phyloP scores from a whole-genome alignment of 1,139 yeast species.

The Pichia sp. region DNA sequence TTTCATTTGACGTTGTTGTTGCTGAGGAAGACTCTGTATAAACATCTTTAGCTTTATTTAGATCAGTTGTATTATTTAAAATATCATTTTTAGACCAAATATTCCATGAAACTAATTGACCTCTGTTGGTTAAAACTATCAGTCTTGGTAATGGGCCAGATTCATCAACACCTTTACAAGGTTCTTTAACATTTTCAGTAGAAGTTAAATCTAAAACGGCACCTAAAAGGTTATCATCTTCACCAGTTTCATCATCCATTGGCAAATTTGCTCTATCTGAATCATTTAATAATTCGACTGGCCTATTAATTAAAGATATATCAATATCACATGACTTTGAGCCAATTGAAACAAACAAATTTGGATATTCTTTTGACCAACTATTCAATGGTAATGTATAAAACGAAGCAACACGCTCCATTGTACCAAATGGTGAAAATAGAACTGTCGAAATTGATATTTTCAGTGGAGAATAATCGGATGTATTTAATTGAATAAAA shows the following conservation, averaged over 20 bases:
- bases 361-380: slow-evolving; percentile 38
- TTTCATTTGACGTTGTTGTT: background rate
- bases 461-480: background rate
- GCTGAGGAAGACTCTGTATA: background rate
- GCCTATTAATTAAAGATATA: slow-evolving; percentile 32
- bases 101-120: slow-evolving; percentile 59
- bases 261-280: slow-evolving; percentile 68
- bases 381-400: slow-evolving; percentile 39
- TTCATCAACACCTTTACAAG: slow-evolving; percentile 52
- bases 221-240: slow-evolving; percentile 69
- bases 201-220: slow-evolving; percentile 53
- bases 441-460: slow-evolving; percentile 22
- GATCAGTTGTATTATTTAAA: slow-evolving; percentile 27
- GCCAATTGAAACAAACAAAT: slow-evolving; percentile 44
- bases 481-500: slow-evolving; percentile 2
- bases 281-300: slow-evolving; percentile 52
- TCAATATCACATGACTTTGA: slow-evolving; percentile 60
- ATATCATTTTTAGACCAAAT: slow-evolving; percentile 48
- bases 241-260: slow-evolving; percentile 53
- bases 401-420: slow-evolving; percentile 43
- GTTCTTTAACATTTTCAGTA: slow-evolving; percentile 39
- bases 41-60: slow-evolving; percentile 13
- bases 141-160: slow-evolving; percentile 57
- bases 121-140: slow-evolving; percentile 57
- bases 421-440: slow-evolving; percentile 44